A percentile compares a stretch with the other conserved stretches of the same genome.
Evolutionary conservation across 345 rosid species (phyloP).

Genomic region (Euphorbia peplus): DNA sequence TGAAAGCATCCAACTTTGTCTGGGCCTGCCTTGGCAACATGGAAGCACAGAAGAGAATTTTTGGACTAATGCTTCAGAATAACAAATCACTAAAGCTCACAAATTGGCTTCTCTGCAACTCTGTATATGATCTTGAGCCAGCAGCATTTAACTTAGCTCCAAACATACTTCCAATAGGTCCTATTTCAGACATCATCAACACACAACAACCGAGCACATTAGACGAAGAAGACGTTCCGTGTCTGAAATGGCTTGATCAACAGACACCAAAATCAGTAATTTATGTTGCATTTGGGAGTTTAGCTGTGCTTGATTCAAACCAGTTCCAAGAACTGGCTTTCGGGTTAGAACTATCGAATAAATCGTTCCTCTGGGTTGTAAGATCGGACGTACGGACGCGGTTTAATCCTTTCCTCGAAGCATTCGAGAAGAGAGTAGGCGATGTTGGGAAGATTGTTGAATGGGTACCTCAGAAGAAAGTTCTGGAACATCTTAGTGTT

Average conservation of each 20-base stretch:
- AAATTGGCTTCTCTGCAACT: conserved; percentile 41
- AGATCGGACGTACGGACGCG: background rate
- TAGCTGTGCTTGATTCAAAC: background rate
- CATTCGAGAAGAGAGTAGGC: background rate
- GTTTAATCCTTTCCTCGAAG: background rate
- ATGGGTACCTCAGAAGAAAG: conserved; percentile 19
- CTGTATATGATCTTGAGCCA: conserved; percentile 19
- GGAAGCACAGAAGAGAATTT: conserved; percentile 26
- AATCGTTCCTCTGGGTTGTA: conserved; percentile 19
- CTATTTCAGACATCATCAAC: conserved; percentile 9
- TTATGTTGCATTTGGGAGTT: conserved; percentile 22
- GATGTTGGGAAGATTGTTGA: background rate
- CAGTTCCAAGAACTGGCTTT: conserved; percentile 20
- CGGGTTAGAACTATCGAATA: conserved; percentile 17
- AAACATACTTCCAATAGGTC: conserved; percentile 17
- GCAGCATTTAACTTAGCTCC: conserved; percentile 15
- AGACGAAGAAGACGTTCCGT: conserved; percentile 1
- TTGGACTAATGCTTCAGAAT: conserved; percentile 16
- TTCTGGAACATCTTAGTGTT: conserved; percentile 12
- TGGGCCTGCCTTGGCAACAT: conserved; percentile 37
- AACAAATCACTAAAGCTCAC: conserved; percentile 12
- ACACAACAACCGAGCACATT: background rate
- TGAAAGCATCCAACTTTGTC: conserved; percentile 31
- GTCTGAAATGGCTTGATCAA: conserved; percentile 21
- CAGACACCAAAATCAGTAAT: conserved; percentile 11